Percentiles rank a stretch among this genome's conserved stretches.
These are phyloP conservation scores for Triticum dicoccoides DNA, from an alignment of 176 grass and related monocot genomes.

Conservation along the genomic window DNA sequence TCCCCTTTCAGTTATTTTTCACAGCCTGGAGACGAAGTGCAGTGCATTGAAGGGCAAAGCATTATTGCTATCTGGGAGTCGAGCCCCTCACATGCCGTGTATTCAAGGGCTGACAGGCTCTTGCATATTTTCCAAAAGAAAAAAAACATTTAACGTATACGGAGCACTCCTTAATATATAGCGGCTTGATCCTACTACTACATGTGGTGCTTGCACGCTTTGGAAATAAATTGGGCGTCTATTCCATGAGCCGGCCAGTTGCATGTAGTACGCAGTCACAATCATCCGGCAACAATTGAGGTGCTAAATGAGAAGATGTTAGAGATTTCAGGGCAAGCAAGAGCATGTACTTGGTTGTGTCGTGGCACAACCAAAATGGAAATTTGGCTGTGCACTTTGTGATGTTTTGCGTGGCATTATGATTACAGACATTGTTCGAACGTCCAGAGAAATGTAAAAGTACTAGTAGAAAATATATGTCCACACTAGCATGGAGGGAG, in stretches of 20 bases:
- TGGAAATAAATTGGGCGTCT: not conserved
- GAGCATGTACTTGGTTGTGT: not conserved
- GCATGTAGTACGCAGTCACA: not conserved
- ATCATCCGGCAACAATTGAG: not conserved
- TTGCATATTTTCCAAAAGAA: not conserved
- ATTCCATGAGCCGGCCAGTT: not conserved
- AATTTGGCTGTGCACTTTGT: not conserved
- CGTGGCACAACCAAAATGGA: not conserved
- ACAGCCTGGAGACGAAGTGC: constrained; percentile 22
- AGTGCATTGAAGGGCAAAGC: not conserved
- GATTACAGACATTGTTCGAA: not conserved
- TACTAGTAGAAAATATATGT: not conserved
- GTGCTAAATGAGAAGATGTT: not conserved
- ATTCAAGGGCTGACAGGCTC: not conserved
- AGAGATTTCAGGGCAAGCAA: not conserved
- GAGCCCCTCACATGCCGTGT: constrained; percentile 37
- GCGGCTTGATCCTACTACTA: too few relatives aligned
- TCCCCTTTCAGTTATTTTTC: constrained; percentile 29
- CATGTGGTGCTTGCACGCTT: too few relatives aligned
- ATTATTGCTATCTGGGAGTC: constrained; percentile 12
- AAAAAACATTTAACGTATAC: not conserved
- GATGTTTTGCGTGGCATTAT: not conserved
- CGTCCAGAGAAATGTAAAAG: not conserved
- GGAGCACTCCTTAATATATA: too few relatives aligned
- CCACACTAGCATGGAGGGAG: not conserved